Percentiles rank a stretch among this genome's conserved stretches.
Evolutionary conservation across 139 green algal genomes (phyloP).

Genomic region (Chlamydomonas sphaeroides): DNA sequence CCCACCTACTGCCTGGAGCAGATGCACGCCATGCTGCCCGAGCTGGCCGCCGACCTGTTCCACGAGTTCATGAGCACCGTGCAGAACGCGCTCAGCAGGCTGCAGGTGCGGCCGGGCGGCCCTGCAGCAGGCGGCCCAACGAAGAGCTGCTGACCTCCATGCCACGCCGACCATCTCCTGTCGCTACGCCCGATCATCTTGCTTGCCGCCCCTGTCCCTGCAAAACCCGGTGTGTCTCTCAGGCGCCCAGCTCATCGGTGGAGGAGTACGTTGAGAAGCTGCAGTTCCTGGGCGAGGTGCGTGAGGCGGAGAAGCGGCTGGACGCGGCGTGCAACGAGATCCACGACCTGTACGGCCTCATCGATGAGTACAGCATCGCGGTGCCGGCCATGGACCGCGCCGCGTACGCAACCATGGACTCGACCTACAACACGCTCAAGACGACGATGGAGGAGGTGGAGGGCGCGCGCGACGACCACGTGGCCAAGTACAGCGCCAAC

Average conservation of each 20-base stretch:
- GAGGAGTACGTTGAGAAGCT: slow-evolving; percentile 86
- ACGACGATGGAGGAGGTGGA: slow-evolving; percentile 77
- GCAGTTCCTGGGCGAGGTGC: slow-evolving; percentile 63
- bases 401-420: slow-evolving; percentile 74
- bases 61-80: slow-evolving; percentile 67
- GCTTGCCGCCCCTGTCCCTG: too few relatives aligned
- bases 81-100: slow-evolving; percentile 56
- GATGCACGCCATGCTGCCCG: slow-evolving; percentile 69
- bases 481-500: slow-evolving; percentile 70
- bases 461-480: slow-evolving; percentile 68
- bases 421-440: slow-evolving; percentile 75
- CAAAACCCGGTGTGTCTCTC: not conserved
- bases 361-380: slow-evolving; percentile 76
- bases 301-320: slow-evolving; percentile 53
- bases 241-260: slow-evolving; percentile 49
- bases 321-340: slow-evolving; percentile 64
- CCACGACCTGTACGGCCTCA: slow-evolving; percentile 73
- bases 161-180: too few relatives aligned
- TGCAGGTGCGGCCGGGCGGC: slow-evolving; percentile 39
- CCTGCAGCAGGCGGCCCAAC: too few relatives aligned
- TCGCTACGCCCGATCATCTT: too few relatives aligned
- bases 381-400: slow-evolving; percentile 78
- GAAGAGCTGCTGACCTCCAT: too few relatives aligned
- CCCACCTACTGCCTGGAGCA: slow-evolving; percentile 65
- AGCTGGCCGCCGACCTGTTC: slow-evolving; percentile 71